phyloP scores from a whole-genome alignment of 2,329 filamentous ascomycete species.

The Mollisiaceae sp. region DNA sequence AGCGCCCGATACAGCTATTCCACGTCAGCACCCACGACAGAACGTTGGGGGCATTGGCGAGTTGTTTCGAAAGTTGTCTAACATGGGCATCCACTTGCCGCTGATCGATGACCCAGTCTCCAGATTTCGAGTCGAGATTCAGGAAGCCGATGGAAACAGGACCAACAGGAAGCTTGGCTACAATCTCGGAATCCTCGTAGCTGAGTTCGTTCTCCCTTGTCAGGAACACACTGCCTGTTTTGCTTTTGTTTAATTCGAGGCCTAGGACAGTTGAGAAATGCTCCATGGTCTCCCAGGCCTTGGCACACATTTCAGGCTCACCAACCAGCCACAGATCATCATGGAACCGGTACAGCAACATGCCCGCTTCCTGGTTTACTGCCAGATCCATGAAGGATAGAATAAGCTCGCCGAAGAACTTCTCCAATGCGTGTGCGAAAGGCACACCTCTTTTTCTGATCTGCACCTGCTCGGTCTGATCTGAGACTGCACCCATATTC shows the following conservation, averaged over 20 bases:
- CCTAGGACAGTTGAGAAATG: constrained; percentile 59
- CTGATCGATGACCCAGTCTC: constrained; percentile 53
- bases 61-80: constrained; percentile 57
- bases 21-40: constrained; percentile 63
- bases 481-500: constrained; percentile 51
- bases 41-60: constrained; percentile 56
- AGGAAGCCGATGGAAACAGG: constrained; percentile 63
- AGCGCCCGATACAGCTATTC: constrained; percentile 60
- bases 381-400: constrained; percentile 69
- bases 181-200: constrained; percentile 13
- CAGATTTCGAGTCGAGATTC: constrained; percentile 55
- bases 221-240: constrained; percentile 57
- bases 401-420: constrained; percentile 62
- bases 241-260: constrained; percentile 60
- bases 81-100: constrained; percentile 58
- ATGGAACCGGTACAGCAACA: constrained; percentile 62
- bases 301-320: constrained; percentile 54
- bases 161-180: constrained; percentile 50
- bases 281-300: constrained; percentile 62
- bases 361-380: constrained; percentile 62
- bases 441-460: constrained; percentile 60
- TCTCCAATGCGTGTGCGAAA: constrained; percentile 61
- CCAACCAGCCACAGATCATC: constrained; percentile 72
- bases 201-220: constrained; percentile 30
- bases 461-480: constrained; percentile 38